Conservation (phyloP, 192 early-diverging fungal species). For the Kickxella alabastrina region DNA sequence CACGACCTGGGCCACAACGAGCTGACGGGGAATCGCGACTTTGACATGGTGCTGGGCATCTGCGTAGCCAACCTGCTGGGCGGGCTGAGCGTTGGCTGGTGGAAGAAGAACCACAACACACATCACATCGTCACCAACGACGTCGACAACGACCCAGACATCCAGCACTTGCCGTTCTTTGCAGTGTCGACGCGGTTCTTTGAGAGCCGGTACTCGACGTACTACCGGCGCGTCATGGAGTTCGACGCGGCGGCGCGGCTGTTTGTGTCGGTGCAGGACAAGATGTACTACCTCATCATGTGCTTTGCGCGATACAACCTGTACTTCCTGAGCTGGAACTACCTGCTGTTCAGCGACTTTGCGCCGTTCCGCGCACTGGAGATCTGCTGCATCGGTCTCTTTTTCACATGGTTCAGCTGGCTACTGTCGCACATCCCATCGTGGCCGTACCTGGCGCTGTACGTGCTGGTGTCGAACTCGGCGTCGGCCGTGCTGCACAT, state of each 20-base stretch:
- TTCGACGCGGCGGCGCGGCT: constrained; percentile 75
- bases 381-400: constrained; percentile 65
- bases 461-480: constrained; percentile 75
- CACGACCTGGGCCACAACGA: constrained; percentile 98
- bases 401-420: constrained; percentile 75
- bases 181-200: constrained; percentile 80
- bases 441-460: constrained; percentile 60
- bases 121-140: constrained; percentile 97
- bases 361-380: constrained; percentile 77
- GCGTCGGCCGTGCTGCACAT: constrained; percentile 84
- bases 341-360: constrained; percentile 60
- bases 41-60: constrained; percentile 82
- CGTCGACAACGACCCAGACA: constrained; percentile 93
- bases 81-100: constrained; percentile 92
- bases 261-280: constrained; percentile 81
- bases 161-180: constrained; percentile 96
- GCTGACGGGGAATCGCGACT: constrained; percentile 67
- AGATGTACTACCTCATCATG: constrained; percentile 80
- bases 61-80: constrained; percentile 75
- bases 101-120: constrained; percentile 96
- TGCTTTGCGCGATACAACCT: constrained; percentile 92
- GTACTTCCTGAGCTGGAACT: constrained; percentile 68
- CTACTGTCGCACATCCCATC: constrained; percentile 68
- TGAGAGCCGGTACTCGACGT: constrained; percentile 81
- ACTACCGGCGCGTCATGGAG: constrained; percentile 74